These are phyloP conservation scores for Petrea volubilis DNA, from an alignment of 257 asterid genomes.

Conservation along the genomic window DNA sequence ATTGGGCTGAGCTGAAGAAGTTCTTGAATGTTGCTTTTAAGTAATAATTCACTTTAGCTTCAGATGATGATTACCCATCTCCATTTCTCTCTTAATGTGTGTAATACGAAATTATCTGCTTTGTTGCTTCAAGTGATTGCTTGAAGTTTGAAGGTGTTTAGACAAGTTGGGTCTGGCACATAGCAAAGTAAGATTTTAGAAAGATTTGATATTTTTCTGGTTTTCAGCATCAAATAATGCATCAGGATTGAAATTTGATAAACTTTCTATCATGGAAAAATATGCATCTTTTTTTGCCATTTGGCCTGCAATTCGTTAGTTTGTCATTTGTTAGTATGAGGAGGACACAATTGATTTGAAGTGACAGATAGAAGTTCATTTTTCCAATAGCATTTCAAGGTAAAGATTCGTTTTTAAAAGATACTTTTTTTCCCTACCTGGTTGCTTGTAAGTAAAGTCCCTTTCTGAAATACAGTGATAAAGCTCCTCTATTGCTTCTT, in stretches of 20 bases:
- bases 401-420: neutral
- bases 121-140: conserved; percentile 1
- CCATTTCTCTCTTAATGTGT: neutral
- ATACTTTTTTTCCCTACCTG: neutral
- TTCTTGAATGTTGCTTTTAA: neutral
- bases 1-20: neutral
- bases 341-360: neutral
- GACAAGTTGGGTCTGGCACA: neutral
- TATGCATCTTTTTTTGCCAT: neutral
- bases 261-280: neutral
- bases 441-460: conserved; percentile 16
- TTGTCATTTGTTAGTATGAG: neutral
- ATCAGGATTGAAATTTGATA: neutral
- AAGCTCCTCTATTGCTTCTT: neutral
- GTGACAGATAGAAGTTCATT: neutral
- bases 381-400: conserved; percentile 19
- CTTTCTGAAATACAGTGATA: neutral
- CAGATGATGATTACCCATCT: neutral
- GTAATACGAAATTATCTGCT: too few species aligned
- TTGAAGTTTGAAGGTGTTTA: neutral
- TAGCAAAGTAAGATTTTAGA: neutral
- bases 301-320: conserved; percentile 3
- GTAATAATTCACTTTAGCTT: neutral
- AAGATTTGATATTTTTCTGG: neutral
- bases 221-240: conserved; percentile 10